Conservation (phyloP, 257 asterid species). For the Voacanga thouarsii region DNA sequence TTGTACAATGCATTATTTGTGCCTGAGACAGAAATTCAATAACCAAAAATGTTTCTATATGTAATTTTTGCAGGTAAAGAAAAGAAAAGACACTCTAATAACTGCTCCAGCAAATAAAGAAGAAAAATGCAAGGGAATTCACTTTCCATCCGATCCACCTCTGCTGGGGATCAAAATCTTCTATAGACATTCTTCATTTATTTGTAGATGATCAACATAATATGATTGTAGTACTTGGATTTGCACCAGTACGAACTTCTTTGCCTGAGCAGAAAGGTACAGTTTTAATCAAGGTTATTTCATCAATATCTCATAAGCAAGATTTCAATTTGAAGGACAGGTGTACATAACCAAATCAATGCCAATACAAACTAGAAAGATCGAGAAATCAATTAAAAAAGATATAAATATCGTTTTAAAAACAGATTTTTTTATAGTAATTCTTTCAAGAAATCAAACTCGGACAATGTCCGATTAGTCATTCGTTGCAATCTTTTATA, state of each 20-base stretch:
- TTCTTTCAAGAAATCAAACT: background rate
- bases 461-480: background rate
- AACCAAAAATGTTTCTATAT: slow-evolving; percentile 1
- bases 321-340: background rate
- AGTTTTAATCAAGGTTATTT: too few relatives aligned
- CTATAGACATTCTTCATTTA: background rate
- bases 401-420: too few relatives aligned
- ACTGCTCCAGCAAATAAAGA: slow-evolving; percentile 40
- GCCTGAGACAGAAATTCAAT: background rate
- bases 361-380: background rate
- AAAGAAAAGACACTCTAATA: slow-evolving; percentile 37
- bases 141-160: background rate
- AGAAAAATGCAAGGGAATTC: background rate
- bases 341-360: background rate
- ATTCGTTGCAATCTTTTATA: background rate
- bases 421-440: background rate
- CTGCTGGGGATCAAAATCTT: background rate
- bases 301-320: too few relatives aligned
- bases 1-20: background rate
- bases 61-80: slow-evolving; percentile 55
- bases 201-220: background rate
- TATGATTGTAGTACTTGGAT: background rate
- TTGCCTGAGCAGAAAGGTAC: too few relatives aligned
- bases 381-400: too few relatives aligned
- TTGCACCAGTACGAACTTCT: background rate